phyloP scores from a whole-genome alignment of 768 basidiomycete species.

The Boletus patriciae region DNA sequence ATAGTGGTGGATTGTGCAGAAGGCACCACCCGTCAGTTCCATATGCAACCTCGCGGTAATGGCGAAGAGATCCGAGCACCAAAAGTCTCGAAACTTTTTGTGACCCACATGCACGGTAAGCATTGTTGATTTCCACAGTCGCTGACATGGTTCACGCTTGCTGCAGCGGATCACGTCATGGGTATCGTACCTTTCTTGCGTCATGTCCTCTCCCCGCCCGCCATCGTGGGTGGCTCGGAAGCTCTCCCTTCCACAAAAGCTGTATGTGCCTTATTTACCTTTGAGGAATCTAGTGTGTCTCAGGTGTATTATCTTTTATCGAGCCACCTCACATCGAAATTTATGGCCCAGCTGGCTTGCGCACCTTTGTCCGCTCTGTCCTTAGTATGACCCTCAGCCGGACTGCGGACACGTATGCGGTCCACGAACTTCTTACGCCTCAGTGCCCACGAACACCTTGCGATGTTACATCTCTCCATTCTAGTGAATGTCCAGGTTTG shows the following conservation, averaged over 20 bases:
- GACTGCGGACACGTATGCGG: conserved; percentile 62
- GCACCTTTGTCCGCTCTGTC: conserved; percentile 68
- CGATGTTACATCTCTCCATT: conserved; percentile 48
- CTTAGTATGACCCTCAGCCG: conserved; percentile 66
- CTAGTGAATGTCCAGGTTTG: conserved; percentile 61
- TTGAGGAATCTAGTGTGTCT: background rate
- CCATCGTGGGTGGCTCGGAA: conserved; percentile 15
- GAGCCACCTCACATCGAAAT: conserved; percentile 60
- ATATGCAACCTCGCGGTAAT: conserved; percentile 45
- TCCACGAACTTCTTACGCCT: conserved; percentile 71
- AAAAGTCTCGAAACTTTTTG: conserved; percentile 66
- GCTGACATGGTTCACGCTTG: background rate
- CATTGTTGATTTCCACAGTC: background rate
- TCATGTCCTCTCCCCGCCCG: conserved; percentile 52
- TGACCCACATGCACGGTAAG: conserved; percentile 83
- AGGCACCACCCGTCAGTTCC: conserved; percentile 72
- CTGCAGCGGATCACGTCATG: conserved; percentile 69
- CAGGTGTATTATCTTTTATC: background rate
- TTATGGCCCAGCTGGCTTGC: conserved; percentile 78
- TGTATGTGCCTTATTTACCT: conserved; percentile 2
- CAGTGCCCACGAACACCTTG: conserved; percentile 58
- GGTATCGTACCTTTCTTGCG: conserved; percentile 69
- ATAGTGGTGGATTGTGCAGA: conserved; percentile 85
- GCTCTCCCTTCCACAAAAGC: conserved; percentile 11
- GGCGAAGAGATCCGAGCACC: conserved; percentile 39